Evolutionary conservation across 306 rosid species (phyloP), one percentile per base, ranked within the genome.

Genomic region (Betula pendula): DNA sequence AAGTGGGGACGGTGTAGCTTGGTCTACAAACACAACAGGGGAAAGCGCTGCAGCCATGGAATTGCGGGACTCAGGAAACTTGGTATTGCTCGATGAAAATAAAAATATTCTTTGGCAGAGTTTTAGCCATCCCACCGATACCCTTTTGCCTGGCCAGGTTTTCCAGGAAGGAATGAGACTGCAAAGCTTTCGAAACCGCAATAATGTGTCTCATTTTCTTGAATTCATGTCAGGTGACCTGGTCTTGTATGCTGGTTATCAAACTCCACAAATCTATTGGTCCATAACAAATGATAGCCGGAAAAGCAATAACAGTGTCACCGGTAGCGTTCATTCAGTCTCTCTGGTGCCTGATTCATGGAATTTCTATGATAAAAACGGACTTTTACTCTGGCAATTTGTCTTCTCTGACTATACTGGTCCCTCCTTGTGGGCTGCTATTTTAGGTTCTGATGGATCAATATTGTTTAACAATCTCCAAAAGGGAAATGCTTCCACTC

Each of bases 251-350:
- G 84, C 91, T 4, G 88, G 82, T 50, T 85, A 55, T 48, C 78
- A 50, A 45, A 78, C 72, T 50, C 88, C 89, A 20, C 91, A 87
- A 79, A 60, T 81, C 69, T 89, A 89, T 76, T 89, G 91, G 93
- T 84, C 93, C 71, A 38, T 79, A 31, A 25, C 76, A 50, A 75
- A 66, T 35, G 88, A 87, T 4, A 51, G 42, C 77, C 75, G 89
- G 52, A 85, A 67, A 73, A 80, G 69, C 48, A 53, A 75, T 71
- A 73, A 74, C 17, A 81, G 71, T 52, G 76, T 40, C 68, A 72
- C 51, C 31, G 85, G 81, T 6, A 70, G 72, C 56, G 78, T 78
- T 11, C 69, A 77, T 71, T 83, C 81, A 33, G 76, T 83, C 5
- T 71, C 80, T 53, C 40, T 89, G 40, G 63, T 29, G 38, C 81